Base-by-base conservation (phyloP, 306 rosid genomes). In the Hippophae tibetana region DNA sequence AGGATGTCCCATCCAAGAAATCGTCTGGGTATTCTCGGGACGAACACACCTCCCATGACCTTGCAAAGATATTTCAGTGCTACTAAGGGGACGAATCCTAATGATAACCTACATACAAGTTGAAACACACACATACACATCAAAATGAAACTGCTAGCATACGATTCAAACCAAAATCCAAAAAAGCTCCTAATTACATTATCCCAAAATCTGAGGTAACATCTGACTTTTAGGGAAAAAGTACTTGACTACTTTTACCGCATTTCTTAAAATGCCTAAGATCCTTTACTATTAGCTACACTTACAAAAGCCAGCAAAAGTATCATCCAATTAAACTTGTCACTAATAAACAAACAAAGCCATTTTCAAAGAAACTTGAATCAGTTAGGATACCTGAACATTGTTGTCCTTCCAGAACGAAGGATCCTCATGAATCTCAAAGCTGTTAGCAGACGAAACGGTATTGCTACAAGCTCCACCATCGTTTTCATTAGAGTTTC, bases 371-470 rank as follows among this genome's bases (percentile, higher is more conserved):
- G 42, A 13, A 13, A 0, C 44, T 10, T 5, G 2, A 5, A 10
- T 43, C 46, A 23, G 48, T 10, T 7, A 1, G 26, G 51, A 38
- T 76, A 92, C 99, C 96, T 92, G 99, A 42, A 92, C 99, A 64
- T 88, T 92, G 71, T 88, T 95, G 61, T 92, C 99, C 72, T 82
- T 86, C 99, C 99, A 92, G 74, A 92, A 92, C 38, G 96, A 78
- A 12, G 99, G 97, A 49, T 92, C 99, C 42, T 92, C 97, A 3
- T 7, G 41, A 31, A 92, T 47, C 78, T 92, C 99, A 53, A 88
- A 92, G 74, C 82, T 80, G 56, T 77, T 56, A 0, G 86, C 73
- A 9, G 84, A 69, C 60, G 85, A 67, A 66, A 69, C 77, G 42
- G 69, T 44, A 61, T 61, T 60, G 57, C 74, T 69, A 48, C 63